A percentile compares a stretch with the other conserved stretches of the same genome.
Conservation (phyloP, 2,329 filamentous ascomycete species). For the Xylariaceae sp. region DNA sequence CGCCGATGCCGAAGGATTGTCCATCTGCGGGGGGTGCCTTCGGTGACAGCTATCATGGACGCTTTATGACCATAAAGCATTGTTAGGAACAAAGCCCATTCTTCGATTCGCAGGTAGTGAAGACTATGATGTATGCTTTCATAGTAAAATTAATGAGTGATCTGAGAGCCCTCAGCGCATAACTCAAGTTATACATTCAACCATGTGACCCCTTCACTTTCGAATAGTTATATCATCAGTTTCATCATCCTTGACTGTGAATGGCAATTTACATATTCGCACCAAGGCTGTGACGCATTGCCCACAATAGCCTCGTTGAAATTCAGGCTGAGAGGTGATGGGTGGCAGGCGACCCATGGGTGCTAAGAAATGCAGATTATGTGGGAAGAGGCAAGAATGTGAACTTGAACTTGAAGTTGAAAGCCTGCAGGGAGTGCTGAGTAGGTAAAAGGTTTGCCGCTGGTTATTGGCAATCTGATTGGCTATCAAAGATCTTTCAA, state of each 20-base stretch:
- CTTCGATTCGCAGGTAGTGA: background rate
- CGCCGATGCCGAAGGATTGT: background rate
- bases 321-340: background rate
- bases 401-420: too few species aligned
- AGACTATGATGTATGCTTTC: conserved; percentile 1
- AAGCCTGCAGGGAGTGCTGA: too few species aligned
- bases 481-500: too few species aligned
- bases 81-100: background rate
- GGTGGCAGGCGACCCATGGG: background rate
- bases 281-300: background rate
- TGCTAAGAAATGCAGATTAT: background rate
- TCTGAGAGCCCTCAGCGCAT: background rate
- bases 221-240: background rate
- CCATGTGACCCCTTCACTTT: background rate
- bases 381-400: too few species aligned
- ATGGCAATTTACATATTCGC: background rate
- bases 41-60: background rate
- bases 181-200: background rate
- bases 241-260: background rate
- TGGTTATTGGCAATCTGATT: too few species aligned
- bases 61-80: background rate
- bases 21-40: background rate
- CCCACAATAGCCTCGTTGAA: background rate
- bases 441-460: too few species aligned
- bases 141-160: conserved; percentile 1